Conservation (phyloP, 2,329 filamentous ascomycete genomes). For the Fusarium albosuccineum region DNA sequence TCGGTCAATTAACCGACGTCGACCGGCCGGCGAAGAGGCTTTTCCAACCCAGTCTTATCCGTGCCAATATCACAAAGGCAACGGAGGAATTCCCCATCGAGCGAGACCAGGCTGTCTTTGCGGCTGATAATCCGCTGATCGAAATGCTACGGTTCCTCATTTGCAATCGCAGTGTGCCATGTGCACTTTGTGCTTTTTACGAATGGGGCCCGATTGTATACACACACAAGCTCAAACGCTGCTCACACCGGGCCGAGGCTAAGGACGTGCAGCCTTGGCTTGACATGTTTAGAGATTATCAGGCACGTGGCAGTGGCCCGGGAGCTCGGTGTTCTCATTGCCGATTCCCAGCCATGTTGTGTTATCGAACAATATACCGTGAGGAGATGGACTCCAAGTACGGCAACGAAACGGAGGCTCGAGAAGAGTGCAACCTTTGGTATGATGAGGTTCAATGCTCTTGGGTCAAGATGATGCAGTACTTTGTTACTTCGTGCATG, state of each 20-base stretch:
- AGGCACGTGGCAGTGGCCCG: neutral
- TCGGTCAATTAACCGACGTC: too few relatives aligned
- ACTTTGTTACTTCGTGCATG: neutral
- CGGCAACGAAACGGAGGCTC: neutral
- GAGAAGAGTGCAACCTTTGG: neutral
- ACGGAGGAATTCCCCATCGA: neutral
- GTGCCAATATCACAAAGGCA: neutral
- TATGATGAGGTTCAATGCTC: neutral
- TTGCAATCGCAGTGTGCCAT: neutral
- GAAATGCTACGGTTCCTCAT: neutral
- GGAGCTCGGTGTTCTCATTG: constrained; percentile 3
- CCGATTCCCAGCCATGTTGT: neutral
- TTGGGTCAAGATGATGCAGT: constrained; percentile 4
- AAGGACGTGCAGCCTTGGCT: constrained; percentile 2
- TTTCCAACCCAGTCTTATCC: neutral
- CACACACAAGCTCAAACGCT: constrained; percentile 1
- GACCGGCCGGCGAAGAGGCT: neutral
- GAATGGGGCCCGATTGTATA: neutral
- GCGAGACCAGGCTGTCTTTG: neutral
- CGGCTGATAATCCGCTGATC: neutral
- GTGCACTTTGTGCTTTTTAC: neutral
- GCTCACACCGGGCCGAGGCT: neutral
- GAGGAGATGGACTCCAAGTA: constrained; percentile 2
- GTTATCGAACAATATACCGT: constrained; percentile 8
- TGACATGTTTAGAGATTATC: neutral